Evolutionary conservation across 2,329 filamentous ascomycete species (phyloP).

Genomic region (Dactylonectria macrodidyma): DNA sequence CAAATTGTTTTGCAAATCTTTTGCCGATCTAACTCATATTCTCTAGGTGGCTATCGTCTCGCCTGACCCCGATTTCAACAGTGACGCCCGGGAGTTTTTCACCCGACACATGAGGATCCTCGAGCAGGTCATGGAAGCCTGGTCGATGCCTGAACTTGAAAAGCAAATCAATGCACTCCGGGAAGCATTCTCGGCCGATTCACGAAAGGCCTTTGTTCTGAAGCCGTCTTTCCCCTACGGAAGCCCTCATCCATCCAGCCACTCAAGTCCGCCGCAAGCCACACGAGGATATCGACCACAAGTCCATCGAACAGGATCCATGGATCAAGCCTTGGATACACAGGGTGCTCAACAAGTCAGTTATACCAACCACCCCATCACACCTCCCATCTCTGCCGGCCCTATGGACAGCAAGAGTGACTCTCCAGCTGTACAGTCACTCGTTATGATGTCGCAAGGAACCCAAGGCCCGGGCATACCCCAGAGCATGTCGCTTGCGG

Average conservation of each 20-base stretch:
- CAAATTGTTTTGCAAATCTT: not conserved
- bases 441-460: conserved; percentile 78
- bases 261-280: conserved; percentile 74
- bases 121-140: conserved; percentile 85
- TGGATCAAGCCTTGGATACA: conserved; percentile 70
- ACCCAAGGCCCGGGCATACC: conserved; percentile 67
- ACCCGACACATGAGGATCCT: conserved; percentile 94
- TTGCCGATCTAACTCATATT: conserved; percentile 17
- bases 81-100: conserved; percentile 90
- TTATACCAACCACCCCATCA: conserved; percentile 80
- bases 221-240: conserved; percentile 91
- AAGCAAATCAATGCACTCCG: conserved; percentile 91
- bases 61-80: conserved; percentile 89
- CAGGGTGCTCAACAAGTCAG: conserved; percentile 73
- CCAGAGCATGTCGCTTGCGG: conserved; percentile 72
- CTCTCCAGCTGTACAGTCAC: conserved; percentile 79
- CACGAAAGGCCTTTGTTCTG: conserved; percentile 87
- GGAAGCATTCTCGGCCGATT: conserved; percentile 91
- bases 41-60: conserved; percentile 91
- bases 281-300: conserved; percentile 65
- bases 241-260: conserved; percentile 77
- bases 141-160: conserved; percentile 92
- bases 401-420: conserved; percentile 83
- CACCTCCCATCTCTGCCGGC: conserved; percentile 83
- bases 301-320: conserved; percentile 62